A percentile compares a stretch with the other conserved stretches of the same genome.
Evolutionary conservation across 2,329 filamentous ascomycete genomes (phyloP).

Genomic region (Penicillium occitanis): DNA sequence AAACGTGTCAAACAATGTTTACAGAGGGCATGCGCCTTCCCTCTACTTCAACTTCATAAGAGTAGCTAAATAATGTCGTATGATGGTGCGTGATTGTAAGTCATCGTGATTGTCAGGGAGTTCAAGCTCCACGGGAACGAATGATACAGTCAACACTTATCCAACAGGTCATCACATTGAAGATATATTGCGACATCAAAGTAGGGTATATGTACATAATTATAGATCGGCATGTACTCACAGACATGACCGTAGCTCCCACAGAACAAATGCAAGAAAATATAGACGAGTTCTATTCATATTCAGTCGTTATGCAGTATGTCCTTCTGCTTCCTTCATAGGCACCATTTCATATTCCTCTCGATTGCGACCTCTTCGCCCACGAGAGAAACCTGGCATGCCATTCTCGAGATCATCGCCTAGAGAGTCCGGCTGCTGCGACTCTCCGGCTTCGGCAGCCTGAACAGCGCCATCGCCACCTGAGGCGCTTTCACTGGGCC

Average conservation of each 20-base stretch:
- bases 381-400: conserved; percentile 31
- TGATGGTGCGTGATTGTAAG: not conserved
- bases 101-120: not conserved
- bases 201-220: conserved; percentile 13
- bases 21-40: conserved; percentile 1
- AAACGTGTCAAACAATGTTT: not conserved
- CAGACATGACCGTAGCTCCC: not conserved
- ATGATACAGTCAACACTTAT: not conserved
- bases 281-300: conserved; percentile 14
- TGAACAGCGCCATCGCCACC: conserved; percentile 22
- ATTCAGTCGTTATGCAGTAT: conserved; percentile 30
- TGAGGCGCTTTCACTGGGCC: conserved; percentile 20
- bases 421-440: conserved; percentile 13
- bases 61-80: not conserved
- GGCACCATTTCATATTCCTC: conserved; percentile 39
- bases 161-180: not conserved
- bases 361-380: conserved; percentile 32
- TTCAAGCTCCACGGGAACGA: not conserved
- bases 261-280: conserved; percentile 8
- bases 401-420: conserved; percentile 23
- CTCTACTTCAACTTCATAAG: not conserved
- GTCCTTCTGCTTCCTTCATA: conserved; percentile 34
- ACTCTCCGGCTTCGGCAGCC: conserved; percentile 15
- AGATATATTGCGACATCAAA: conserved; percentile 1
- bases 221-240: conserved; percentile 14